Conservation (phyloP, 768 basidiomycete species). For the Tremella mesenterica region DNA sequence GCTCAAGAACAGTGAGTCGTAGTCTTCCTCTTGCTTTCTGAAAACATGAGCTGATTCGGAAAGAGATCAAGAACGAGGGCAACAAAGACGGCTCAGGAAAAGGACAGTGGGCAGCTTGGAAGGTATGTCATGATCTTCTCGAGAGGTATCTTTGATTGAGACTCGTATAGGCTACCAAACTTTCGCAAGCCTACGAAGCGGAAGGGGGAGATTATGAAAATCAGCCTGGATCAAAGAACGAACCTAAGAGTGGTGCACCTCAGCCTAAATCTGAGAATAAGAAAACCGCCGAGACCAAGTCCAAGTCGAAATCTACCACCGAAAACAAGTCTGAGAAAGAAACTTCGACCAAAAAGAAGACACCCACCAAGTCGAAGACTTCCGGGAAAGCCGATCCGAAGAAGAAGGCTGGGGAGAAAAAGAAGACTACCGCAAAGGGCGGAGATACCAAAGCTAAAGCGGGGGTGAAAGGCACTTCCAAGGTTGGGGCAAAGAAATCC, state of each 20-base stretch:
- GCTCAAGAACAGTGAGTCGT: conserved; percentile 36
- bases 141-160: neutral
- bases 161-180: conserved; percentile 25
- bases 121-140: conserved; percentile 16
- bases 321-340: conserved; percentile 8
- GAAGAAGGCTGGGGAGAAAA: neutral
- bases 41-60: conserved; percentile 2
- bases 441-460: conserved; percentile 3
- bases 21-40: neutral
- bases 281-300: conserved; percentile 18
- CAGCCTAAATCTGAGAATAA: conserved; percentile 32
- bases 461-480: conserved; percentile 9
- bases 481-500: conserved; percentile 3
- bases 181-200: conserved; percentile 40
- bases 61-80: conserved; percentile 38
- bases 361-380: conserved; percentile 2
- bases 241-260: conserved; percentile 38
- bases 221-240: conserved; percentile 41
- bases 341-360: conserved; percentile 13
- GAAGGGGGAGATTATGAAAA: conserved; percentile 41
- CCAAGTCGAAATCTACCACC: conserved; percentile 1
- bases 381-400: neutral
- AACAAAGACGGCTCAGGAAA: conserved; percentile 43
- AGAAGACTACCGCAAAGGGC: conserved; percentile 6
- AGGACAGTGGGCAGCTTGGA: conserved; percentile 43